Conservation (phyloP, 1,284 basidiomycete genomes). For the Tilletia setariae region DNA sequence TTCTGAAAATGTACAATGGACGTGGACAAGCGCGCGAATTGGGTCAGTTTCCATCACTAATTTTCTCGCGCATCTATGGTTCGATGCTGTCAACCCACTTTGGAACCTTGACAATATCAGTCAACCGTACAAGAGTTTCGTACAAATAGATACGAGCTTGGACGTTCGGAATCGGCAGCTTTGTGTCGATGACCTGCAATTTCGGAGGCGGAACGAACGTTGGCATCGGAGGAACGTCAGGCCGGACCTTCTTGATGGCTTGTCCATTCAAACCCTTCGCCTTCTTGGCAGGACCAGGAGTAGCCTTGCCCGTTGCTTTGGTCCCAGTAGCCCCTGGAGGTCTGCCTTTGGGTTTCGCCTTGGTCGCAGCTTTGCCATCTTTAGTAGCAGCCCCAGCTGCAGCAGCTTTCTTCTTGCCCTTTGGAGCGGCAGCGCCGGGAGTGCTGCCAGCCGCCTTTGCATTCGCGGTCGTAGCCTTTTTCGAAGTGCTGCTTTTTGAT, state of each 20-base stretch:
- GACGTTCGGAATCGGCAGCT: background rate
- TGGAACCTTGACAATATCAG: slow-evolving; percentile 11
- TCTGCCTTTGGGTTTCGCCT: background rate
- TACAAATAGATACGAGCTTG: slow-evolving; percentile 13
- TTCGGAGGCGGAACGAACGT: background rate
- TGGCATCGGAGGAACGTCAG: background rate
- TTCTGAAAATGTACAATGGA: background rate
- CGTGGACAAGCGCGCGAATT: background rate
- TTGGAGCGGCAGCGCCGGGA: background rate
- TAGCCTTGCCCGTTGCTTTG: too few relatives aligned
- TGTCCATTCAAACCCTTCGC: background rate
- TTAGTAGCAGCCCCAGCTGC: background rate
- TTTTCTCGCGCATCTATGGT: too few relatives aligned
- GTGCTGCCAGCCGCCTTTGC: background rate
- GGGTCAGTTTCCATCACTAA: too few relatives aligned
- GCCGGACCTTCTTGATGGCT: background rate
- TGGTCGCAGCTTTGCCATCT: background rate
- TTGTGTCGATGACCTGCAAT: background rate
- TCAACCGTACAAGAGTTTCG: slow-evolving; percentile 12
- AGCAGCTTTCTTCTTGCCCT: slow-evolving; percentile 10
- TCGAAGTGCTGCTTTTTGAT: slow-evolving; percentile 5
- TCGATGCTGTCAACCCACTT: background rate
- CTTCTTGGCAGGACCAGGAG: slow-evolving; percentile 1
- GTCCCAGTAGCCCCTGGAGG: too few relatives aligned
- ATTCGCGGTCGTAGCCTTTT: background rate